Evolutionary conservation across 139 green algal species (phyloP).

Genomic region (Haematococcus lacustris): DNA sequence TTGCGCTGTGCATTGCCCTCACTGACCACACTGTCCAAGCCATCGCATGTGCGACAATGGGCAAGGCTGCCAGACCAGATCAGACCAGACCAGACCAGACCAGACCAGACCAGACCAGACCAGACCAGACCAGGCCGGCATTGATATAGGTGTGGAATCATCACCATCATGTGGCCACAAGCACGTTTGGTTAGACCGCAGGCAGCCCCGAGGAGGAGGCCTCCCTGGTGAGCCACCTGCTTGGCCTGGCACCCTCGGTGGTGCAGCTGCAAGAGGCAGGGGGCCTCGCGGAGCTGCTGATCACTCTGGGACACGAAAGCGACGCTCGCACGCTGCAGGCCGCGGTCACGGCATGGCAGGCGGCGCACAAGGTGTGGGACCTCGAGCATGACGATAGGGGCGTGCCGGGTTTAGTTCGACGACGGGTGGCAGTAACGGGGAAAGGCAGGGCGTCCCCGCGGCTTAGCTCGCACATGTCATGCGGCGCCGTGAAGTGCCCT

Average conservation of each 20-base stretch:
- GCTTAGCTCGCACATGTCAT: too few species aligned
- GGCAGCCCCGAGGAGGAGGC: constrained; percentile 71
- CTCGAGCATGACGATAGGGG: too few species aligned
- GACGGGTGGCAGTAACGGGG: too few species aligned
- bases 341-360: constrained; percentile 34
- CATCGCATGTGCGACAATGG: not conserved
- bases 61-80: constrained; percentile 12
- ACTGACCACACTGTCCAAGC: not conserved
- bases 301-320: constrained; percentile 62
- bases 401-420: too few species aligned
- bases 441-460: too few species aligned
- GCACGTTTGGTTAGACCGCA: not conserved
- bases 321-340: constrained; percentile 68
- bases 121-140: constrained; percentile 8
- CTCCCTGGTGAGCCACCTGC: constrained; percentile 38
- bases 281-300: constrained; percentile 69
- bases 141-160: not conserved
- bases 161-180: not conserved
- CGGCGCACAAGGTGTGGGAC: constrained; percentile 18
- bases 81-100: constrained; percentile 29
- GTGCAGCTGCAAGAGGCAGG: constrained; percentile 33
- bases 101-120: too few species aligned
- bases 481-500: too few species aligned
- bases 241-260: constrained; percentile 8
- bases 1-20: not conserved